These are phyloP conservation scores for Cladosporium colombiae DNA, from an alignment of 2,329 filamentous ascomycete species.

Conservation along the genomic window DNA sequence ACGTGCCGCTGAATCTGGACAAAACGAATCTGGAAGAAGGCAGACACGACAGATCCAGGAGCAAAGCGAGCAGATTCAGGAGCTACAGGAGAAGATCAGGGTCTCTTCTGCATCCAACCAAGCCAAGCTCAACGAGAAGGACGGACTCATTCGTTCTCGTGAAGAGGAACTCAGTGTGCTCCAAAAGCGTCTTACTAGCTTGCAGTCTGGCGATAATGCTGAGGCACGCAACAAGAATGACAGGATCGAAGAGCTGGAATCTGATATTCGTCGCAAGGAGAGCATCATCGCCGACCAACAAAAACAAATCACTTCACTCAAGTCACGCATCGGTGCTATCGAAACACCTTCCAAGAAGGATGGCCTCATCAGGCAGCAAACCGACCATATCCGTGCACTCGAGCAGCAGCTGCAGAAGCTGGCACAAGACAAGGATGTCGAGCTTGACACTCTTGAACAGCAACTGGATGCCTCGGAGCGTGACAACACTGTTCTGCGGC, in stretches of 20 bases:
- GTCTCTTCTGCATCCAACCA: conserved; percentile 38
- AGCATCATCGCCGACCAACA: conserved; percentile 33
- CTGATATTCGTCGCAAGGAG: conserved; percentile 40
- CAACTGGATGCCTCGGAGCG: conserved; percentile 31
- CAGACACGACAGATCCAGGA: conserved; percentile 60
- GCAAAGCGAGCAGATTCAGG: conserved; percentile 46
- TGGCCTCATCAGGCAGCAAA: conserved; percentile 38
- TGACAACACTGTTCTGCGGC: conserved; percentile 25
- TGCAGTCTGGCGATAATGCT: conserved; percentile 35
- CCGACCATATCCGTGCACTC: conserved; percentile 37
- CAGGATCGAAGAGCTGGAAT: conserved; percentile 41
- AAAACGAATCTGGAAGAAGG: conserved; percentile 32
- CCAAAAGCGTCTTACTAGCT: conserved; percentile 33
- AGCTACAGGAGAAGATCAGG: conserved; percentile 53
- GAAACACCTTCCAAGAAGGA: conserved; percentile 43
- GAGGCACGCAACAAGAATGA: conserved; percentile 37
- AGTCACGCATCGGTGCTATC: conserved; percentile 36
- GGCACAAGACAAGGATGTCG: conserved; percentile 39
- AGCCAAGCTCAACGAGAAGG: conserved; percentile 47
- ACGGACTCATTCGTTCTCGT: conserved; percentile 43
- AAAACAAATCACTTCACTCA: conserved; percentile 36
- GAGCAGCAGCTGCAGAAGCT: conserved; percentile 37
- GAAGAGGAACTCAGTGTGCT: conserved; percentile 43
- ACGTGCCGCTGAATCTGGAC: conserved; percentile 30
- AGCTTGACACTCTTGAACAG: conserved; percentile 34